Evolutionary conservation across 192 early-diverging fungal genomes (phyloP).

Genomic region (Podila clonocystis): DNA sequence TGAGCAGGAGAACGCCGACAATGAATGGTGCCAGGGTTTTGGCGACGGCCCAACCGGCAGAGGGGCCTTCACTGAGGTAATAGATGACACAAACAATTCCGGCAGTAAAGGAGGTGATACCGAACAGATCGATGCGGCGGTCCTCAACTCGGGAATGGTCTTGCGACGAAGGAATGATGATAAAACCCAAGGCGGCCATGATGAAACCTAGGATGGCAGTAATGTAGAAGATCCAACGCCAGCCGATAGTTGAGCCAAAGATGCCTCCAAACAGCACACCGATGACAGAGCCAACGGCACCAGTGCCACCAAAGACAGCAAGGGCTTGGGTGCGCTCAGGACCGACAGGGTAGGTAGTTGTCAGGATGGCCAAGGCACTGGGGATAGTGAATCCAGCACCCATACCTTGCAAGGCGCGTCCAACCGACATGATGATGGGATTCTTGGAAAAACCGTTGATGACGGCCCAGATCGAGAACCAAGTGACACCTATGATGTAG

Average conservation of each 20-base stretch:
- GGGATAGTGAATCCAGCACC: slow-evolving; percentile 35
- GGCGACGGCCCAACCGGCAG: slow-evolving; percentile 2
- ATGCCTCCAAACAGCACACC: slow-evolving; percentile 27
- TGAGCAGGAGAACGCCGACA: not conserved
- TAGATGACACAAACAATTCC: slow-evolving; percentile 24
- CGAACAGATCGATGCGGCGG: slow-evolving; percentile 17
- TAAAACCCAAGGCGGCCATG: slow-evolving; percentile 6
- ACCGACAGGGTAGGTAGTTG: slow-evolving; percentile 18
- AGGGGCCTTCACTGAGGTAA: slow-evolving; percentile 18
- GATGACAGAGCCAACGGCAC: slow-evolving; percentile 18
- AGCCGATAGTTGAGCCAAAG: slow-evolving; percentile 22
- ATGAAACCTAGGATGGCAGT: slow-evolving; percentile 15
- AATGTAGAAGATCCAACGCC: slow-evolving; percentile 39
- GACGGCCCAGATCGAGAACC: slow-evolving; percentile 18
- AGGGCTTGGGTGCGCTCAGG: slow-evolving; percentile 15
- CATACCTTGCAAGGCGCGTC: slow-evolving; percentile 30
- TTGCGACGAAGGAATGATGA: slow-evolving; percentile 9
- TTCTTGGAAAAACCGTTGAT: slow-evolving; percentile 21
- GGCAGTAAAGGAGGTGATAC: slow-evolving; percentile 8
- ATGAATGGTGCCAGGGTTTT: slow-evolving; percentile 5
- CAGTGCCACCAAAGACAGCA: slow-evolving; percentile 20
- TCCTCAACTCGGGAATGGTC: not conserved
- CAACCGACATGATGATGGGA: slow-evolving; percentile 16
- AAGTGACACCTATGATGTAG: slow-evolving; percentile 11
- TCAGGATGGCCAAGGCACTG: slow-evolving; percentile 23